phyloP scores from a whole-genome alignment of 1,284 basidiomycete species.

The Ceratobasidium sp. region DNA sequence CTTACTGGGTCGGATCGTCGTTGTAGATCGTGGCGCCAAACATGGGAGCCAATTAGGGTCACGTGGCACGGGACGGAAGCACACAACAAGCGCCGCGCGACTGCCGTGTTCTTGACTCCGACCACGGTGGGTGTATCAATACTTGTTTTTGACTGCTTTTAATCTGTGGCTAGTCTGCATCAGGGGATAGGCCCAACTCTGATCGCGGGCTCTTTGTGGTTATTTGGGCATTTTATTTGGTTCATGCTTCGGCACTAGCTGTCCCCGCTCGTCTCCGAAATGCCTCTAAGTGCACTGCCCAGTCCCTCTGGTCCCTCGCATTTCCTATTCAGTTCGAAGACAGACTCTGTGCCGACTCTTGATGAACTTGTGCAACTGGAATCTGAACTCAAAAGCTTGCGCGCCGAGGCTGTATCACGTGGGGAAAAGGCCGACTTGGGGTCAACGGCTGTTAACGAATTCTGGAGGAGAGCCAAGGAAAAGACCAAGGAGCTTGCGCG shows the following conservation, averaged over 20 bases:
- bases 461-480: conserved; percentile 41
- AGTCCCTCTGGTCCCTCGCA: conserved; percentile 28
- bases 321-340: conserved; percentile 28
- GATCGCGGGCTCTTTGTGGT: not conserved
- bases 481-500: conserved; percentile 27
- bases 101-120: conserved; percentile 43
- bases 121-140: conserved; percentile 35
- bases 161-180: conserved; percentile 4
- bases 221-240: conserved; percentile 28
- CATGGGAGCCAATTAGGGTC: conserved; percentile 23
- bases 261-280: conserved; percentile 7
- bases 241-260: conserved; percentile 36
- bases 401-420: conserved; percentile 27
- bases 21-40: conserved; percentile 29
- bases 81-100: conserved; percentile 45
- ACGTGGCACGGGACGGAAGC: conserved; percentile 42
- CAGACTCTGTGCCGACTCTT: conserved; percentile 35
- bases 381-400: conserved; percentile 31
- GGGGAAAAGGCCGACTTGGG: conserved; percentile 38
- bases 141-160: conserved; percentile 17
- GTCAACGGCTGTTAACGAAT: conserved; percentile 4
- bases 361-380: conserved; percentile 44
- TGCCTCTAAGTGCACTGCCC: conserved; percentile 35
- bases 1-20: not conserved
- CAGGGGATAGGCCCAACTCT: not conserved